Base-by-base conservation (phyloP, 306 rosid species). In the Begonia fuchsioides region DNA sequence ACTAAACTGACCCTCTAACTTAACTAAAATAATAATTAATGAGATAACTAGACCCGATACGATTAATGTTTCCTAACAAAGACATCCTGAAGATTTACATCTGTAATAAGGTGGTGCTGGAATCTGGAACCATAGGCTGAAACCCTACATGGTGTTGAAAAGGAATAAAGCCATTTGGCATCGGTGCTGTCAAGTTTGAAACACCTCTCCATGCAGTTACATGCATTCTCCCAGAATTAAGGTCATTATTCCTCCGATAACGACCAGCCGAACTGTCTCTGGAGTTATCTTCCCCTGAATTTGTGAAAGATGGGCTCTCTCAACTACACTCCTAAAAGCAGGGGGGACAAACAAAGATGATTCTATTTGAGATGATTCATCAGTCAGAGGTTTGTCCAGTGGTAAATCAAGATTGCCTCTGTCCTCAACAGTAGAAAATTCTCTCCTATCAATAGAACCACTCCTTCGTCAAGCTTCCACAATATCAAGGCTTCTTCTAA, bases 121-220 rank as follows among this genome's bases (percentile, higher is more conserved):
- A 77, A 86, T 86, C 73, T 72, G 99, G 88, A 52, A 92, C 64
- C 64, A 82, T 82, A 51, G 93, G 70, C 59, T 79, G 99, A 76
- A 92, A 92, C 48, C 86, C 86, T 59, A 92, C 92, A 56, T 83
- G 92, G 55, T 76, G 96, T 49, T 79, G 96, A 75, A 86, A 92
- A 60, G 92, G 99, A 62, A 79, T 80, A 69, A 82, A 82, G 59
- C 94, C 94, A 72, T 85, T 92, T 49, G 92, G 87, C 38, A 82
- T 72, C 0, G 94, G 87, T 18, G 93, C 63, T 44, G 68, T 58
- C 99, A 96, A 92, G 71, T 72, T 77, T 49, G 94, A 92, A 52
- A 77, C 76, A 51, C 83, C 94, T 72, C 99, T 92, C 98, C 99
- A 92, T 43, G 88, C 58, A 68, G 80, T 88, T 46, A 80, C 82